Conservation (phyloP, 441 rosid genomes). For the Adansonia rubrostipa region DNA sequence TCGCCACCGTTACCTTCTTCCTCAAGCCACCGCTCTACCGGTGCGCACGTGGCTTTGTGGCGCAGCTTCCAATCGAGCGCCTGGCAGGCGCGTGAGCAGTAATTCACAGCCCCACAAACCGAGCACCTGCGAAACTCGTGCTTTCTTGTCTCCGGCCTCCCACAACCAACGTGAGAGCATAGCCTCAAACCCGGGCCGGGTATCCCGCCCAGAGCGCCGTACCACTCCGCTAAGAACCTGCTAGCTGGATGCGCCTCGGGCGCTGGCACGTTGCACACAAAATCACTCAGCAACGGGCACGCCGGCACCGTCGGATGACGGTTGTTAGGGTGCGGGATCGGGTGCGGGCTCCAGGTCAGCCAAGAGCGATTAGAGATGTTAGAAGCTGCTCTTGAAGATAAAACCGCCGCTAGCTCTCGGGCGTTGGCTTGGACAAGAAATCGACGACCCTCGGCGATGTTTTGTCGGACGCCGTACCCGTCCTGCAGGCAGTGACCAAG, state of each 20-base stretch:
- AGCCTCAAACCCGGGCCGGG: conserved; percentile 65
- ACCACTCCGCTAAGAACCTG: conserved; percentile 76
- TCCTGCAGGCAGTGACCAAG: conserved; percentile 96
- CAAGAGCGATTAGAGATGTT: conserved; percentile 47
- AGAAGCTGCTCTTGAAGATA: conserved; percentile 43
- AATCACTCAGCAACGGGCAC: conserved; percentile 81
- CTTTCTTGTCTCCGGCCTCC: conserved; percentile 85
- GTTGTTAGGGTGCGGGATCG: conserved; percentile 32
- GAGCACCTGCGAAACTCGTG: conserved; percentile 94
- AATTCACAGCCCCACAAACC: conserved; percentile 87
- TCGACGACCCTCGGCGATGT: conserved; percentile 79
- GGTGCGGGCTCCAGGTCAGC: conserved; percentile 58
- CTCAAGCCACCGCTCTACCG: conserved; percentile 68
- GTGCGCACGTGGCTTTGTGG: conserved; percentile 77
- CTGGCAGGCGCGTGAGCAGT: conserved; percentile 95
- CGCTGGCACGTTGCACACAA: conserved; percentile 90
- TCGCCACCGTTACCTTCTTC: conserved; percentile 55
- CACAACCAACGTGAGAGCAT: conserved; percentile 86
- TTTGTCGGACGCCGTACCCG: conserved; percentile 90
- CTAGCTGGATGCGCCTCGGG: conserved; percentile 84
- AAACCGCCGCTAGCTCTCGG: conserved; percentile 74
- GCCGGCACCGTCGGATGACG: conserved; percentile 42
- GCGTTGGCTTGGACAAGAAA: conserved; percentile 93
- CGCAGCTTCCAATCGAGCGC: conserved; percentile 94
- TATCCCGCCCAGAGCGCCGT: conserved; percentile 39